Conservation (phyloP, 371 early-diverging fungal genomes). For the Basidiobolus meristosporus region DNA sequence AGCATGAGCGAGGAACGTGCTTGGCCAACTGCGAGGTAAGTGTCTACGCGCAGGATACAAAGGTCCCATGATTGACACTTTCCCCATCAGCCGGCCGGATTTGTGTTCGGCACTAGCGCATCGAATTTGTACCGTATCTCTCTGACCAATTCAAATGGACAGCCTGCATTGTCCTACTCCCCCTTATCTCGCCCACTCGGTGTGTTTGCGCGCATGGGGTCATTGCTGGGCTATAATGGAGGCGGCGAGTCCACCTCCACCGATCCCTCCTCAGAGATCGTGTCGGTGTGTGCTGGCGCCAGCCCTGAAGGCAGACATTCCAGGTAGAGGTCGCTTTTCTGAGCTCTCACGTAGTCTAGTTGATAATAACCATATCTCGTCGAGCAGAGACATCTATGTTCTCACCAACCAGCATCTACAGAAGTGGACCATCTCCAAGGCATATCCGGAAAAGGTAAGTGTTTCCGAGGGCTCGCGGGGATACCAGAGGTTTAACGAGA, state of each 20-base stretch:
- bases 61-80: not conserved
- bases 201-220: not conserved
- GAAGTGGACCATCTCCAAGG: not conserved
- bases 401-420: not conserved
- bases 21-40: not conserved
- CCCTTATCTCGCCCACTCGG: not conserved
- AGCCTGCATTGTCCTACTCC: not conserved
- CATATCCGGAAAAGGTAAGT: not conserved
- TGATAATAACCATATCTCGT: too few species aligned
- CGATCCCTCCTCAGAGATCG: too few species aligned
- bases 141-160: not conserved
- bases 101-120: not conserved
- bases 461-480: too few species aligned
- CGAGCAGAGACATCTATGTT: too few species aligned
- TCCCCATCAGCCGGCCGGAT: not conserved
- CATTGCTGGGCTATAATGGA: too few species aligned
- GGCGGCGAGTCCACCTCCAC: too few species aligned
- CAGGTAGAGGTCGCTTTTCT: too few species aligned
- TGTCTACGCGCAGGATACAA: not conserved
- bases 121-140: not conserved
- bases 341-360: too few species aligned
- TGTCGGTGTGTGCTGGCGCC: too few species aligned
- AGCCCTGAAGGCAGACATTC: too few species aligned
- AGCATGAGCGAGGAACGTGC: not conserved
- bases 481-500: too few species aligned